These are phyloP conservation scores for Aspergillus chevalieri DNA, from an alignment of 2,329 filamentous ascomycete genomes.

Conservation along the genomic window DNA sequence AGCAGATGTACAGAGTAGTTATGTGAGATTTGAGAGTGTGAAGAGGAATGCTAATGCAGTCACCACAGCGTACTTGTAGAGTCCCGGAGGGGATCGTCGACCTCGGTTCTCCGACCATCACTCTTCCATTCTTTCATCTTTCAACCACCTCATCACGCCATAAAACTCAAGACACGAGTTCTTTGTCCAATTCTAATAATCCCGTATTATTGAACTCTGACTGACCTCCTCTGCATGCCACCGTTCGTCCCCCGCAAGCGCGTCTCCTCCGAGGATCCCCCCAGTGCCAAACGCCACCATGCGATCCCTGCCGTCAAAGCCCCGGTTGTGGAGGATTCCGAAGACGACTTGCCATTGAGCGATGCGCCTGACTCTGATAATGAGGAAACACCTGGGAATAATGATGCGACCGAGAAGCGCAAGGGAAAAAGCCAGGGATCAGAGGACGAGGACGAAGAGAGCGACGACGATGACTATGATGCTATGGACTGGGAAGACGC, in stretches of 20 bases:
- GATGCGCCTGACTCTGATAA: conserved; percentile 22
- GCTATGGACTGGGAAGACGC: conserved; percentile 56
- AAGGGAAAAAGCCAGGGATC: conserved; percentile 26
- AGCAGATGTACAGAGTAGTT: conserved; percentile 4
- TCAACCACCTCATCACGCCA: not conserved
- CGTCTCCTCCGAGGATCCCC: conserved; percentile 28
- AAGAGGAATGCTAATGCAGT: no score
- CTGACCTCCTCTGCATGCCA: conserved; percentile 30
- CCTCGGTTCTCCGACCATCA: not conserved
- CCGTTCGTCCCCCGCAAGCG: conserved; percentile 43
- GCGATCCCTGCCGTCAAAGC: conserved; percentile 18
- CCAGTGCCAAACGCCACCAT: conserved; percentile 31
- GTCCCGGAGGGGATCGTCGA: not conserved
- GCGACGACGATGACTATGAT: conserved; percentile 44
- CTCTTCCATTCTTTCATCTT: not conserved
- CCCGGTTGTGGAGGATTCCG: conserved; percentile 19
- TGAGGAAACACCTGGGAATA: conserved; percentile 49
- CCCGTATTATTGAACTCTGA: not conserved
- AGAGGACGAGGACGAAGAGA: conserved; percentile 20
- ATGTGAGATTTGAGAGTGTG: not conserved
- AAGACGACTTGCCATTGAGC: conserved; percentile 33
- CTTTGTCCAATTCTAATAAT: conserved; percentile 7
- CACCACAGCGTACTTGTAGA: not conserved
- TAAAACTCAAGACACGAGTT: not conserved
- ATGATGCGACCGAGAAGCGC: conserved; percentile 40